Evolutionary conservation across 164 flowering plant species (phyloP).

Genomic region (Hamamelis virginiana): DNA sequence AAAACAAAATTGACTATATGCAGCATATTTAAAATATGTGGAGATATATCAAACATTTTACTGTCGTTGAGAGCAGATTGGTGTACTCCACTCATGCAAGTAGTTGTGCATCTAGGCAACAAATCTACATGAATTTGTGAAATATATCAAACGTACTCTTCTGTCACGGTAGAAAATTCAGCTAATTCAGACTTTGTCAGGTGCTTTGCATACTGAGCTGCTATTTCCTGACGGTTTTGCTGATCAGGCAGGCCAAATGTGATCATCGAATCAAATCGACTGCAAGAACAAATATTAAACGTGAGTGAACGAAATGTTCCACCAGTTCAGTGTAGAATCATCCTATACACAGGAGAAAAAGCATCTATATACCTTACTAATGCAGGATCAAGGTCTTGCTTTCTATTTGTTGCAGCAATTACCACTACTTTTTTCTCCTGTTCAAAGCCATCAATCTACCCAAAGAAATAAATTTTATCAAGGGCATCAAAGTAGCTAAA

Average conservation of each 20-base stretch:
- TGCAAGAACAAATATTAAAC: constrained; percentile 24
- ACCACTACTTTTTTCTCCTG: constrained; percentile 93
- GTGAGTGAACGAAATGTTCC: neutral
- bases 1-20: too few relatives aligned
- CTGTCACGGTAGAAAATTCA: constrained; percentile 63
- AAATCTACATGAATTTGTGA: neutral
- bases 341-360: neutral
- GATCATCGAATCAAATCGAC: constrained; percentile 90
- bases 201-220: constrained; percentile 91
- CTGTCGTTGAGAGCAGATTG: neutral
- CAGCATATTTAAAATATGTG: too few relatives aligned
- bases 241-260: constrained; percentile 84
- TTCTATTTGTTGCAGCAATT: constrained; percentile 97
- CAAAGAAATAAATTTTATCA: neutral
- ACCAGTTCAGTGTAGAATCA: neutral
- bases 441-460: constrained; percentile 97
- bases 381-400: constrained; percentile 98
- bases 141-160: constrained; percentile 52
- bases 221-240: constrained; percentile 67
- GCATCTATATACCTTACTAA: constrained; percentile 58
- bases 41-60: too few relatives aligned
- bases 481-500: neutral
- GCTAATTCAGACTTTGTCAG: constrained; percentile 57
- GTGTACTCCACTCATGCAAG: neutral
- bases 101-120: neutral